Evolutionary conservation across 2,329 filamentous ascomycete genomes (phyloP), one percentile per base, ranked within the genome.

Genomic region (Mycogone perniciosa): DNA sequence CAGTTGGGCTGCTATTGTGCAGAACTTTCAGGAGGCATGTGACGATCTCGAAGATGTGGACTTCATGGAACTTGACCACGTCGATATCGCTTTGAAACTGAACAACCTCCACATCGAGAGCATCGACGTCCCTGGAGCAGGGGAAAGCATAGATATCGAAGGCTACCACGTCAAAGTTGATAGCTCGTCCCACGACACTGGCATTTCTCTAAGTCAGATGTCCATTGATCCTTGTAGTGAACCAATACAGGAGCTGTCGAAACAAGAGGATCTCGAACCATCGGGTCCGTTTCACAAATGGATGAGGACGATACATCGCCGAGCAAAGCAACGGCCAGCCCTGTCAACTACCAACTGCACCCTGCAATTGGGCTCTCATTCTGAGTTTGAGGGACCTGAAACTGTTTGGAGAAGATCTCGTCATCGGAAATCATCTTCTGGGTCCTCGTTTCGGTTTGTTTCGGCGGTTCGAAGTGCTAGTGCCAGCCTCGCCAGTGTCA

Each of bases 381-480:
- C 37, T 29, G 46, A 35, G 4, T 5, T 27, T 8, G 26, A 43
- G n/a, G 29, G 37, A 6, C 48, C 8, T 11, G n/a, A 38, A 26
- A 3, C 35, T 11, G 9, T 10, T 9, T 51, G 48, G 48, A 51
- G 50, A 38, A 58, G 47, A 55, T 38, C 52, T 6, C 50, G 52
- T 58, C 76, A 77, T 59, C 74, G 78, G 52, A 77, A 81, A 50
- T 82, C 80, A 6, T 86, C 85, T 2, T 88, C 88, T 9, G 78
- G 79, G 1, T 89, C 87, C 6, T 95, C 90, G 0, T 82, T 88
- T 53, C 86, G 80, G 2, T 90, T 91, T 62, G 81, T 96, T 37
- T 82, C 84, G n/a, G 85, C 82, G 11, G 79, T 95, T 58, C 89
- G 86, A 64, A 93, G 89, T 55, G 86, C 88, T 47, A 91, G 86